A percentile compares a stretch with the other conserved stretches of the same genome.
Evolutionary conservation across 306 rosid species (phyloP).

Genomic region (Lathyrus sativus): DNA sequence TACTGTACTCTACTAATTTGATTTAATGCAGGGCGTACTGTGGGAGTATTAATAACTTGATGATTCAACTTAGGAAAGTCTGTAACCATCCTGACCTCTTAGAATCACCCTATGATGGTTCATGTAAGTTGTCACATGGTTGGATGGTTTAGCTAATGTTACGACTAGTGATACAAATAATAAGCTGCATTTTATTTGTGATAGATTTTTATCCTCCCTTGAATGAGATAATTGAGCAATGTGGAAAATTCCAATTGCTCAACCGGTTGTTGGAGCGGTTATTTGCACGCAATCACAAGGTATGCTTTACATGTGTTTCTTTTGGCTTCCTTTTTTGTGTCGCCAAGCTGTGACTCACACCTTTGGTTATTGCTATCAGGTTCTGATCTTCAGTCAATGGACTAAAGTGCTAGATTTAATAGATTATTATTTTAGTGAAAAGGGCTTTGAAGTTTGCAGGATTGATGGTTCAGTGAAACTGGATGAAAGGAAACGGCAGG

Average conservation of each 20-base stretch:
- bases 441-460: slow-evolving; percentile 85
- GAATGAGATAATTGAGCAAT: slow-evolving; percentile 74
- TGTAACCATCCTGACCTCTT: slow-evolving; percentile 96
- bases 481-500: slow-evolving; percentile 83
- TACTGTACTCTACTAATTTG: neutral
- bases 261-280: slow-evolving; percentile 70
- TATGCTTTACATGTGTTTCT: slow-evolving; percentile 36
- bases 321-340: slow-evolving; percentile 11
- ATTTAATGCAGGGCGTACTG: slow-evolving; percentile 50
- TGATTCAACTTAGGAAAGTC: slow-evolving; percentile 88
- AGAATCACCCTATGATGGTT: slow-evolving; percentile 60
- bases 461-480: slow-evolving; percentile 81
- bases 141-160: slow-evolving; percentile 25
- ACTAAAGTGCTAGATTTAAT: slow-evolving; percentile 78
- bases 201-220: slow-evolving; percentile 75
- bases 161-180: slow-evolving; percentile 18
- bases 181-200: slow-evolving; percentile 28
- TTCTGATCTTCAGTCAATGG: slow-evolving; percentile 91
- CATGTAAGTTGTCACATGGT: slow-evolving; percentile 47
- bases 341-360: slow-evolving; percentile 36
- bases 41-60: slow-evolving; percentile 56
- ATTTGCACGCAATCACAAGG: slow-evolving; percentile 76
- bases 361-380: slow-evolving; percentile 56
- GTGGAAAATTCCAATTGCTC: slow-evolving; percentile 86
- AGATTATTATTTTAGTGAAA: slow-evolving; percentile 93